A percentile compares a stretch with the other conserved stretches of the same genome.
Evolutionary conservation across 768 basidiomycete genomes (phyloP).

Genomic region (Tubosaeta brunneosetosa): DNA sequence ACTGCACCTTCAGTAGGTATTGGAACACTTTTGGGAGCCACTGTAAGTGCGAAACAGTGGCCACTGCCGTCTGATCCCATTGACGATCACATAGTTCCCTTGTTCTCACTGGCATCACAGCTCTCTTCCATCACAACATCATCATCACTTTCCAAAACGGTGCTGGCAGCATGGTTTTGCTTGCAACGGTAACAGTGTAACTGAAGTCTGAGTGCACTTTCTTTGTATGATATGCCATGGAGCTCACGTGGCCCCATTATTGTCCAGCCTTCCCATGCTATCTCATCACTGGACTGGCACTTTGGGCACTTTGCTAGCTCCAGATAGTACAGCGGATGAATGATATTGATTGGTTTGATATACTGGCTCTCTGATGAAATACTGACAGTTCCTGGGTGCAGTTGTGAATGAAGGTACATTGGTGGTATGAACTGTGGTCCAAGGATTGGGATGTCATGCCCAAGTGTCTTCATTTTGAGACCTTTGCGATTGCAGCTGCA

Average conservation of each 20-base stretch:
- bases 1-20: too few relatives aligned
- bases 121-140: not conserved
- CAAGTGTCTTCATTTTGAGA: not conserved
- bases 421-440: not conserved
- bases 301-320: not conserved
- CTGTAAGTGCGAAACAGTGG: not conserved
- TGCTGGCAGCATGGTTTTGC: not conserved
- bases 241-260: not conserved
- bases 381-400: not conserved
- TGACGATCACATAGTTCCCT: not conserved
- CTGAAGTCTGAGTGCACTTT: not conserved
- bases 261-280: not conserved
- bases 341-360: not conserved
- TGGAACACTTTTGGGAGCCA: too few relatives aligned
- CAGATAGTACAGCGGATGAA: not conserved
- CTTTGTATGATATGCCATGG: not conserved
- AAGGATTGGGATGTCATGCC: not conserved
- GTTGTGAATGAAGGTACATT: not conserved
- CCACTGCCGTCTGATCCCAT: not conserved
- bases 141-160: not conserved
- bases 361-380: not conserved
- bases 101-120: not conserved
- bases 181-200: not conserved
- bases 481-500: not conserved
- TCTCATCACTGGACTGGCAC: not conserved